Conservation (phyloP, 2,329 filamentous ascomycete genomes). For the Sclerotiophoma versabilis region DNA sequence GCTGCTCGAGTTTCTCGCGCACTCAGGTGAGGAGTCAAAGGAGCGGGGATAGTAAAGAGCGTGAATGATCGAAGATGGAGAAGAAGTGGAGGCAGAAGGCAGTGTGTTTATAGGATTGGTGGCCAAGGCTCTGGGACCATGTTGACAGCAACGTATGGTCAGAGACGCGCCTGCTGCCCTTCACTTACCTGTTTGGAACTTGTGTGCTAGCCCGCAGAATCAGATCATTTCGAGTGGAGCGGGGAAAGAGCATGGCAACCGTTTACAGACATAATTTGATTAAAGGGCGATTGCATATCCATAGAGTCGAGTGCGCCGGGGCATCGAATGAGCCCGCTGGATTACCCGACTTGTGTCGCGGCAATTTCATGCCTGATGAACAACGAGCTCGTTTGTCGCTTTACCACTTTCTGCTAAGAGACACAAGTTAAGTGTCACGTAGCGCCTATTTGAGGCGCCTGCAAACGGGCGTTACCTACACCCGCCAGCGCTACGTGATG, state of each 20-base stretch:
- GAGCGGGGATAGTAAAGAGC: constrained; percentile 7
- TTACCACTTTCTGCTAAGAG: neutral
- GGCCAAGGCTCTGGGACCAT: constrained; percentile 4
- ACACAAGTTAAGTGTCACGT: constrained; percentile 8
- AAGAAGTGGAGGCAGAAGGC: neutral
- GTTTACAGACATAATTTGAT: no score
- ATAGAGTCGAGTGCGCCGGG: neutral
- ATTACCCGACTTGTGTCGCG: constrained; percentile 5
- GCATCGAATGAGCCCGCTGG: neutral
- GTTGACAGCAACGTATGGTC: neutral
- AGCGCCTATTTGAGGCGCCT: constrained; percentile 6
- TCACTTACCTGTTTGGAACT: neutral
- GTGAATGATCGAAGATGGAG: constrained; percentile 18
- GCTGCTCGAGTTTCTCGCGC: neutral
- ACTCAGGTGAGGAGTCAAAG: constrained; percentile 3
- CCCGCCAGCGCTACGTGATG: neutral
- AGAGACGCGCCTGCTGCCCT: constrained; percentile 17
- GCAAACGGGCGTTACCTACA: constrained; percentile 1
- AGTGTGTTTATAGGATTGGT: constrained; percentile 13
- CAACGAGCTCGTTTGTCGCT: constrained; percentile 1
- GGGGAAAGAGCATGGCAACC: neutral
- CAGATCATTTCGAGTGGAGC: neutral
- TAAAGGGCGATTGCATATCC: no score
- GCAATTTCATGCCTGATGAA: neutral
- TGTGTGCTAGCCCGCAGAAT: neutral